These are phyloP conservation scores for Pogostemon cablin DNA, from an alignment of 257 asterid species.

Conservation along the genomic window DNA sequence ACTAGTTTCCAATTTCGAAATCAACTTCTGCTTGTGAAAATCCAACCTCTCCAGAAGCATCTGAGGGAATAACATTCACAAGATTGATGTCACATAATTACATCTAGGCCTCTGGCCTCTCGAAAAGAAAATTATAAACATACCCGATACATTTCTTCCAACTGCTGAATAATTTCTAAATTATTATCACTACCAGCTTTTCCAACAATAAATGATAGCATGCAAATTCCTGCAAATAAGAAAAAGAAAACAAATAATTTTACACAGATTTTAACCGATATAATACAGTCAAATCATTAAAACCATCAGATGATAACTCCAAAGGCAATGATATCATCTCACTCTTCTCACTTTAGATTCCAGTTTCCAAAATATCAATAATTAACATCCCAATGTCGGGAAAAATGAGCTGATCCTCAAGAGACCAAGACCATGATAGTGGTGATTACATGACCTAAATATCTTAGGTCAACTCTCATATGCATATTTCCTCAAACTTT, in stretches of 20 bases:
- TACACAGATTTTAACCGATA: neutral
- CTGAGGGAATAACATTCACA: slow-evolving; percentile 39
- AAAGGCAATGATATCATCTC: neutral
- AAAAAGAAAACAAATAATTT: slow-evolving; percentile 20
- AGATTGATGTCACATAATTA: slow-evolving; percentile 25
- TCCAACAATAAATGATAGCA: slow-evolving; percentile 66
- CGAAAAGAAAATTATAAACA: slow-evolving; percentile 28
- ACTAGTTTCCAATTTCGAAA: slow-evolving; percentile 33
- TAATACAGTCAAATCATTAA: neutral
- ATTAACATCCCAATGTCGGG: neutral
- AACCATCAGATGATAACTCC: neutral
- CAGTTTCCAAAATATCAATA: neutral
- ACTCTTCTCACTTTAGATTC: neutral
- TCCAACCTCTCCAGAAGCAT: slow-evolving; percentile 63
- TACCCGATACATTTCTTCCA: slow-evolving; percentile 87
- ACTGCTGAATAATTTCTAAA: slow-evolving; percentile 47
- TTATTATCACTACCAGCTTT: slow-evolving; percentile 46
- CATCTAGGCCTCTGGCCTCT: neutral
- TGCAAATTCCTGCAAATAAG: slow-evolving; percentile 58
- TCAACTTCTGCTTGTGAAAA: slow-evolving; percentile 59
- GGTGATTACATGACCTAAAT: neutral
- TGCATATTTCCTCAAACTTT: slow-evolving; percentile 1
- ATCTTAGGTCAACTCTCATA: neutral
- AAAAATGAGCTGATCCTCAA: neutral
- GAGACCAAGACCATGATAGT: neutral